phyloP scores from a whole-genome alignment of 2,329 filamentous ascomycete species.

The Neofusicoccum ribis region DNA sequence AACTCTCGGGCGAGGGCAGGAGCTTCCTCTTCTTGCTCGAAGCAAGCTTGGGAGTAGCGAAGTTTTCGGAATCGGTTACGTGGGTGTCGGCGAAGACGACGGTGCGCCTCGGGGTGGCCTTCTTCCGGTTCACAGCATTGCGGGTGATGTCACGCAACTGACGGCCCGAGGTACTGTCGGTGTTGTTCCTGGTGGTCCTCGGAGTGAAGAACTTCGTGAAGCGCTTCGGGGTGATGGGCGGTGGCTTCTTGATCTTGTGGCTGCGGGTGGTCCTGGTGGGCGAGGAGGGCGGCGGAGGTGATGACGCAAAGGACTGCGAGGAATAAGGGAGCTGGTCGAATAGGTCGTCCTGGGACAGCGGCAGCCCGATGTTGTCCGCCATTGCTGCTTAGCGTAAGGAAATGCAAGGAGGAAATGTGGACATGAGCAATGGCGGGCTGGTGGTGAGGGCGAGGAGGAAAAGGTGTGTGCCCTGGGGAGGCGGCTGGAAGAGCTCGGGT shows the following conservation, averaged over 20 bases:
- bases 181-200: slow-evolving; percentile 25
- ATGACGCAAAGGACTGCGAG: slow-evolving; percentile 30
- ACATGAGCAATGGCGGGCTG: slow-evolving; percentile 6
- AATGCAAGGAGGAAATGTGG: slow-evolving; percentile 15
- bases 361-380: neutral
- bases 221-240: slow-evolving; percentile 53
- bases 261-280: slow-evolving; percentile 24
- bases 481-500: slow-evolving; percentile 14
- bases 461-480: slow-evolving; percentile 5
- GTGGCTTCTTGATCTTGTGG: slow-evolving; percentile 46
- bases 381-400: slow-evolving; percentile 13
- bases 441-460: slow-evolving; percentile 2
- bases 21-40: slow-evolving; percentile 38
- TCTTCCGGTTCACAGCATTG: slow-evolving; percentile 44
- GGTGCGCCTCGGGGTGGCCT: slow-evolving; percentile 38
- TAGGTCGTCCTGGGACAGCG: slow-evolving; percentile 11
- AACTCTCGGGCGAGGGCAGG: slow-evolving; percentile 44
- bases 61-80: slow-evolving; percentile 25
- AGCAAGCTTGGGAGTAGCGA: slow-evolving; percentile 34
- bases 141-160: slow-evolving; percentile 53
- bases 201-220: slow-evolving; percentile 55
- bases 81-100: slow-evolving; percentile 40
- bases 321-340: slow-evolving; percentile 9
- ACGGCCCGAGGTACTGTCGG: slow-evolving; percentile 36
- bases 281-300: slow-evolving; percentile 34